These are phyloP conservation scores for Piloderma croceum DNA, from an alignment of 768 basidiomycete species.

Conservation along the genomic window DNA sequence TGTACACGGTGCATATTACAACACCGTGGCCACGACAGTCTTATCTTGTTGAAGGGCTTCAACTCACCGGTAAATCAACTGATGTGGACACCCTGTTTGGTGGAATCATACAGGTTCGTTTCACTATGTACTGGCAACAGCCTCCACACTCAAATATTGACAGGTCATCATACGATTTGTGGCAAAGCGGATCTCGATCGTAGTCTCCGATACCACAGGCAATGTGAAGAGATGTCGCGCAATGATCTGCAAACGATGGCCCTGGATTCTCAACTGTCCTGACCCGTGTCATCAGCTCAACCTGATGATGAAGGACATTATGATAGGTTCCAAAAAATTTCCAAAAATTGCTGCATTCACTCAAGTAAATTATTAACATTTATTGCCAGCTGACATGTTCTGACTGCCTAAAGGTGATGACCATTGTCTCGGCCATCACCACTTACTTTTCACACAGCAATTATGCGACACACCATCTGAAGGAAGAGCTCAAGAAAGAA, in stretches of 20 bases:
- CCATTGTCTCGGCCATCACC: no score
- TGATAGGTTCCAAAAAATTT: constrained; percentile 15
- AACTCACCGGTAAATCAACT: constrained; percentile 22
- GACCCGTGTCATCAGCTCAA: constrained; percentile 28
- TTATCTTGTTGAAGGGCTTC: constrained; percentile 19
- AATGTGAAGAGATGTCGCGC: constrained; percentile 10
- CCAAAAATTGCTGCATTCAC: constrained; percentile 17
- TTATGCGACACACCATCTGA: constrained; percentile 20
- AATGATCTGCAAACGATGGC: constrained; percentile 7
- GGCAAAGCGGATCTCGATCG: constrained; percentile 7
- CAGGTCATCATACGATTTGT: constrained; percentile 6
- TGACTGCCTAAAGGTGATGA: no score
- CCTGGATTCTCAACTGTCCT: constrained; percentile 25
- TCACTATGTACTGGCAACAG: no score
- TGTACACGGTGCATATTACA: constrained; percentile 25
- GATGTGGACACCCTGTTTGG: constrained; percentile 15
- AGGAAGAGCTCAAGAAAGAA: constrained; percentile 12
- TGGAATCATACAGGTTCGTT: no score
- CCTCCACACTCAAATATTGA: no score
- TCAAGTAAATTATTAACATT: no score
- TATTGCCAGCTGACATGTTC: no score
- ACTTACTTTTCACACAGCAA: constrained; percentile 26
- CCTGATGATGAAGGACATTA: constrained; percentile 24
- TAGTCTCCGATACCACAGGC: constrained; percentile 23
- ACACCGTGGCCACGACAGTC: constrained; percentile 19